A percentile compares a stretch with the other conserved stretches of the same genome.
Conservation (phyloP, 495 filamentous ascomycete species). For the Patellaria atrata region DNA sequence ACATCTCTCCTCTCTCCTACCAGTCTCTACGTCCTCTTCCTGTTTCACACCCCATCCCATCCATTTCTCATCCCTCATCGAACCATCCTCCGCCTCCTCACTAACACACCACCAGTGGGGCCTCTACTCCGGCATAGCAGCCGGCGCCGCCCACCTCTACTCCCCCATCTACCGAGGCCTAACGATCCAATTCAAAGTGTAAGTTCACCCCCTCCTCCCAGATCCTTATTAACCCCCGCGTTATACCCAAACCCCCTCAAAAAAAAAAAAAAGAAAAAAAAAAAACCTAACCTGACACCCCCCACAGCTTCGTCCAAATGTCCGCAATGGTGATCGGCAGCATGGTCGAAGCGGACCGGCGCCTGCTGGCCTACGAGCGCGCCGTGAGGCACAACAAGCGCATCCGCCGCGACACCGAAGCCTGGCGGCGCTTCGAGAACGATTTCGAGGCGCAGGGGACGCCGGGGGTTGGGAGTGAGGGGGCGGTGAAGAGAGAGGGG, state of each 20-base stretch:
- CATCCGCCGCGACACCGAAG: slow-evolving; percentile 43
- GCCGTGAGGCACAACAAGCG: slow-evolving; percentile 48
- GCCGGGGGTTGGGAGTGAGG: slow-evolving; percentile 20
- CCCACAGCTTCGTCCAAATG: slow-evolving; percentile 61
- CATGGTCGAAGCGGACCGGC: slow-evolving; percentile 68
- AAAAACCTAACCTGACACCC: too few relatives aligned
- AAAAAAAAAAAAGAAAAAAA: background rate
- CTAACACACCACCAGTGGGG: slow-evolving; percentile 39
- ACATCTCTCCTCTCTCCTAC: background rate
- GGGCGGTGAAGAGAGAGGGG: slow-evolving; percentile 10
- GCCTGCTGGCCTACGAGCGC: slow-evolving; percentile 54
- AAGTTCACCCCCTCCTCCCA: slow-evolving; percentile 21
- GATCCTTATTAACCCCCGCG: background rate
- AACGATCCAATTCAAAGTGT: slow-evolving; percentile 85
- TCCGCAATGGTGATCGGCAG: slow-evolving; percentile 74
- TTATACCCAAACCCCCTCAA: background rate
- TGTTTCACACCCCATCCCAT: background rate
- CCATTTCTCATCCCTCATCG: background rate
- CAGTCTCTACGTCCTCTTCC: background rate
- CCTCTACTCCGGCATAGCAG: slow-evolving; percentile 39
- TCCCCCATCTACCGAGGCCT: slow-evolving; percentile 67
- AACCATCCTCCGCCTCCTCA: background rate
- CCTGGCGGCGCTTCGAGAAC: slow-evolving; percentile 38
- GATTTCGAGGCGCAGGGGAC: slow-evolving; percentile 19
- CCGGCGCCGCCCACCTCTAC: slow-evolving; percentile 39